Percentiles rank a stretch among this genome's conserved stretches.
These are phyloP conservation scores for Pleomassaria siparia DNA, from an alignment of 2,329 filamentous ascomycete species.

Conservation along the genomic window DNA sequence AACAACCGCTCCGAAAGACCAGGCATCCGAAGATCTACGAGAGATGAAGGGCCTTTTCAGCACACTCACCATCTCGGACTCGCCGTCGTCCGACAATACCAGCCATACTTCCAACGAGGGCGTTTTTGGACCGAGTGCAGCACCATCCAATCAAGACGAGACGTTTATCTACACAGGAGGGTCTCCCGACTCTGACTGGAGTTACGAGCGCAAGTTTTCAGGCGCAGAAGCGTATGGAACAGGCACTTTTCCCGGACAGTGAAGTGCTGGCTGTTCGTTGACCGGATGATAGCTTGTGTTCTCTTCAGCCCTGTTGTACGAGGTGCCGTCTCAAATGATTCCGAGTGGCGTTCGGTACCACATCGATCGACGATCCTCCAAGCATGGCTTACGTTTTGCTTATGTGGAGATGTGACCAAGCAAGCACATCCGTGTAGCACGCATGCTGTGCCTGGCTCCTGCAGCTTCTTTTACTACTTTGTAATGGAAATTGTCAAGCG, in stretches of 20 bases:
- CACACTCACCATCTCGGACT: slow-evolving; percentile 42
- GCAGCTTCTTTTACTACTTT: slow-evolving; percentile 18
- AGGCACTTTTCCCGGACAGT: slow-evolving; percentile 21
- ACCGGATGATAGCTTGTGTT: slow-evolving; percentile 15
- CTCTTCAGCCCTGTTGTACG: slow-evolving; percentile 22
- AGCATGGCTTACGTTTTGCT: slow-evolving; percentile 22
- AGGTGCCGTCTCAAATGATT: slow-evolving; percentile 15
- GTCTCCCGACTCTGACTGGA: slow-evolving; percentile 27
- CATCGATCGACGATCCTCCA: slow-evolving; percentile 23
- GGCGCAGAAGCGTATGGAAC: slow-evolving; percentile 17
- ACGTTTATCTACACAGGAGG: slow-evolving; percentile 24
- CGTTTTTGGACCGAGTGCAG: slow-evolving; percentile 6
- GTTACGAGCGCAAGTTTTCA: slow-evolving; percentile 23
- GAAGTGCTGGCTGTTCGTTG: slow-evolving; percentile 5
- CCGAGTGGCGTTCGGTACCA: slow-evolving; percentile 31
- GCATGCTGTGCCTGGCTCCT: slow-evolving; percentile 10
- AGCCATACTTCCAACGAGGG: slow-evolving; percentile 30
- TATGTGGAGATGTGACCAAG: slow-evolving; percentile 14
- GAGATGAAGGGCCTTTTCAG: slow-evolving; percentile 72
- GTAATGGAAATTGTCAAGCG: slow-evolving; percentile 25
- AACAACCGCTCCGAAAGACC: slow-evolving; percentile 54
- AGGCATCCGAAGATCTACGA: slow-evolving; percentile 64
- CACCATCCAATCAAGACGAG: slow-evolving; percentile 17
- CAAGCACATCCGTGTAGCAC: slow-evolving; percentile 5
- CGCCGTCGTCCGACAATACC: slow-evolving; percentile 31